These are phyloP conservation scores for Stylosanthes scabra DNA, from an alignment of 331 rosid genomes.

Conservation along the genomic window DNA sequence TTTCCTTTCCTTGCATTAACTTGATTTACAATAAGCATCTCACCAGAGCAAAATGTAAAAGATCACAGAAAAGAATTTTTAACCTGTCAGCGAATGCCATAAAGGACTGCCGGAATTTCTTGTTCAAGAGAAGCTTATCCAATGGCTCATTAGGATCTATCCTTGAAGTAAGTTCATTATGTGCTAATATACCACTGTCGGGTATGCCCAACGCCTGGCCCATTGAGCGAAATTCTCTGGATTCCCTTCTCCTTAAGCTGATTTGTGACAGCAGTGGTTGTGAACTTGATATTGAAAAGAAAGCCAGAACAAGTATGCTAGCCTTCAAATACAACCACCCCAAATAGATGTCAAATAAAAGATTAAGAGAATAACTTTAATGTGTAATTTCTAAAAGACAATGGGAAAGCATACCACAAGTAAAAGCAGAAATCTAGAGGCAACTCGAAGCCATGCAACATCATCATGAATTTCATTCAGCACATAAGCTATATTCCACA, in stretches of 20 bases:
- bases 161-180: slow-evolving; percentile 55
- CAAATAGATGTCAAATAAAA: slow-evolving; percentile 39
- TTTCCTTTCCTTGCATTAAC: no score
- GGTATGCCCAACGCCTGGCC: slow-evolving; percentile 98
- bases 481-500: slow-evolving; percentile 81
- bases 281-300: slow-evolving; percentile 94
- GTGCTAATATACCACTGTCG: slow-evolving; percentile 76
- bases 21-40: neutral
- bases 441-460: slow-evolving; percentile 83
- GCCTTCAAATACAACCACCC: slow-evolving; percentile 65
- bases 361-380: slow-evolving; percentile 30
- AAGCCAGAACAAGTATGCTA: slow-evolving; percentile 78
- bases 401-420: slow-evolving; percentile 61
- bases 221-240: slow-evolving; percentile 79
- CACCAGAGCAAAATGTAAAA: slow-evolving; percentile 8
- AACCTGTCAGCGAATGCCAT: slow-evolving; percentile 97
- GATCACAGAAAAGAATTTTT: slow-evolving; percentile 25
- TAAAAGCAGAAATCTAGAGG: slow-evolving; percentile 83
- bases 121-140: slow-evolving; percentile 85
- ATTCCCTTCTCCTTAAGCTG: slow-evolving; percentile 84
- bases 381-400: neutral
- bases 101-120: slow-evolving; percentile 87
- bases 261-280: slow-evolving; percentile 96
- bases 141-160: slow-evolving; percentile 83
- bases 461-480: slow-evolving; percentile 88